Evolutionary conservation across 306 rosid genomes (phyloP).

Genomic region (Ziziphus jujuba): DNA sequence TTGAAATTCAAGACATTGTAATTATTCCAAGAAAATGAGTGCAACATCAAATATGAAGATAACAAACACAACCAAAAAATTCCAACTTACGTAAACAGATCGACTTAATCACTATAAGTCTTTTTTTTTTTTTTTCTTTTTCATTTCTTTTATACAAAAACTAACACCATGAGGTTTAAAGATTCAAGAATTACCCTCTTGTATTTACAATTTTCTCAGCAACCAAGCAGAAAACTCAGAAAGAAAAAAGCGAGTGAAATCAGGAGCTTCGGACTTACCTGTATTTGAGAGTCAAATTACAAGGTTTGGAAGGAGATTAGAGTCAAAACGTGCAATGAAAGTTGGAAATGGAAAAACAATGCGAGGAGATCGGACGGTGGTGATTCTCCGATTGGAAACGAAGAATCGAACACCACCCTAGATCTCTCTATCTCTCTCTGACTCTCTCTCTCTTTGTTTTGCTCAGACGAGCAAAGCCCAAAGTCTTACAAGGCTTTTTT

Average conservation of each 20-base stretch:
- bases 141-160: neutral
- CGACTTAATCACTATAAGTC: neutral
- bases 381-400: slow-evolving; percentile 15
- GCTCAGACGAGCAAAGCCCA: neutral
- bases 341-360: slow-evolving; percentile 24
- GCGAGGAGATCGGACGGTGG: slow-evolving; percentile 40
- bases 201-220: neutral
- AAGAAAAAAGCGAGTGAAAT: neutral
- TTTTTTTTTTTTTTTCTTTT: neutral
- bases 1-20: neutral
- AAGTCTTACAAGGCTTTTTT: too few species aligned
- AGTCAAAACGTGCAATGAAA: slow-evolving; percentile 23
- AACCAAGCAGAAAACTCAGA: neutral
- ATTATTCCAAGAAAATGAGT: neutral
- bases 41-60: too few species aligned
- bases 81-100: too few species aligned
- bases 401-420: slow-evolving; percentile 37
- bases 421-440: slow-evolving; percentile 16
- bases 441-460: neutral
- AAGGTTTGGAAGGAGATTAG: slow-evolving; percentile 20
- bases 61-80: too few species aligned
- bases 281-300: neutral
- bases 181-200: neutral
- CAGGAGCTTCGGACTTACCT: slow-evolving; percentile 7
- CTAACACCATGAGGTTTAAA: neutral